Conservation (phyloP, 2,329 filamentous ascomycete genomes). For the Zasmidium angulare region DNA sequence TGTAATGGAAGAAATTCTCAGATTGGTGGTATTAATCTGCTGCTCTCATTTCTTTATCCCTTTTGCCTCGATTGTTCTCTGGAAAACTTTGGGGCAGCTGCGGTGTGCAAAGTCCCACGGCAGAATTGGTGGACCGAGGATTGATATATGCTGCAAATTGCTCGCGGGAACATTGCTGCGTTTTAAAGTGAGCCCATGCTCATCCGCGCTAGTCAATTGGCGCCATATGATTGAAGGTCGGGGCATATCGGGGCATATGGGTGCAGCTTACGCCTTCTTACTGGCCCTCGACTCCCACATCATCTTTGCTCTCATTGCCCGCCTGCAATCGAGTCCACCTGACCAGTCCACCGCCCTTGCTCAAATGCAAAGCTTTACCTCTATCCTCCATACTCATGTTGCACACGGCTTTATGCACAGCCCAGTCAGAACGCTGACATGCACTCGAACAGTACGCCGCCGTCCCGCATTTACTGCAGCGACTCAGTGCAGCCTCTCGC, state of each 20-base stretch:
- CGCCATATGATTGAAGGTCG: no score
- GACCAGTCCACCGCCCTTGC: constrained; percentile 16
- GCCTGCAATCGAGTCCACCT: constrained; percentile 6
- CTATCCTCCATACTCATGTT: constrained; percentile 21
- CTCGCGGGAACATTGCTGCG: no score
- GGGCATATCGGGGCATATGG: background rate
- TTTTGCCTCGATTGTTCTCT: no score
- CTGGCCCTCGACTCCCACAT: background rate
- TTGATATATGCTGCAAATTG: no score
- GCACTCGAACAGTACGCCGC: constrained; percentile 23
- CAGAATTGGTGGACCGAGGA: no score
- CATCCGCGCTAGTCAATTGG: no score
- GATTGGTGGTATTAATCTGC: no score
- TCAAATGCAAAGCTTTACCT: constrained; percentile 22
- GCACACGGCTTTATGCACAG: constrained; percentile 25
- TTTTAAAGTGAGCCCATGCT: no score
- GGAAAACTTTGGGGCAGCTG: no score
- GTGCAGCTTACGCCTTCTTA: background rate
- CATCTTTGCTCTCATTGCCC: background rate
- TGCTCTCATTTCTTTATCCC: no score
- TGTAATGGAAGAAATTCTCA: no score
- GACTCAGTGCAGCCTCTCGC: constrained; percentile 5
- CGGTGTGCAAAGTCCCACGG: no score
- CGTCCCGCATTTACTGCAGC: constrained; percentile 24
- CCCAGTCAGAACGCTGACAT: constrained; percentile 23